Evolutionary conservation across 2,329 filamentous ascomycete species (phyloP).

Genomic region (Aspergillus japonicus): DNA sequence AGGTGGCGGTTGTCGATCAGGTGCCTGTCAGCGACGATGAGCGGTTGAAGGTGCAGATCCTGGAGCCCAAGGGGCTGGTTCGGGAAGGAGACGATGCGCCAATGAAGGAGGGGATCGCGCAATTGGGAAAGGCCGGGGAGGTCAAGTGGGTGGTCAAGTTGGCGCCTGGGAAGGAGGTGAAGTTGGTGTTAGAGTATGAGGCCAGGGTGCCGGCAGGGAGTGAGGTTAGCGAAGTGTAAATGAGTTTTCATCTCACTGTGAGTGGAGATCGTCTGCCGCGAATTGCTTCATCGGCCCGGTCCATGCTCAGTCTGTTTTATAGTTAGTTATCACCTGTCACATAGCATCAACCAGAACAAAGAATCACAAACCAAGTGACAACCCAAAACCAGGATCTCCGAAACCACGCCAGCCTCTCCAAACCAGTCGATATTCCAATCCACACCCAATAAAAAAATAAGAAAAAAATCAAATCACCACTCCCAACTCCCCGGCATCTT

Average conservation of each 20-base stretch:
- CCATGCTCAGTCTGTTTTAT: background rate
- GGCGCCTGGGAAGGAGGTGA: conserved; percentile 57
- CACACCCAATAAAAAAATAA: no score
- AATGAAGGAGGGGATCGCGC: conserved; percentile 48
- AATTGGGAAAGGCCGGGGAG: conserved; percentile 58
- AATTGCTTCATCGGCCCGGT: background rate
- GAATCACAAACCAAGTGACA: background rate
- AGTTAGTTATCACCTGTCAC: background rate
- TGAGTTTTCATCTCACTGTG: background rate
- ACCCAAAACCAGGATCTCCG: background rate
- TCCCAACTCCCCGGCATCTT: conserved; percentile 24
- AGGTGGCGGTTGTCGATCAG: conserved; percentile 33
- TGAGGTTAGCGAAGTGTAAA: conserved; percentile 13
- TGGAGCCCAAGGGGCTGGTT: conserved; percentile 29
- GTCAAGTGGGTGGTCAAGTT: conserved; percentile 59
- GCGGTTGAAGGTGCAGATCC: conserved; percentile 28
- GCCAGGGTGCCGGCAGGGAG: conserved; percentile 52
- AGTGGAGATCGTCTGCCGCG: background rate
- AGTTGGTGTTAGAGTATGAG: conserved; percentile 62
- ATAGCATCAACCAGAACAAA: background rate
- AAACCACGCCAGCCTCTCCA: no score
- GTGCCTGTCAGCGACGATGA: conserved; percentile 35
- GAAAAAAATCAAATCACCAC: conserved; percentile 10
- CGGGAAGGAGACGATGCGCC: conserved; percentile 28
- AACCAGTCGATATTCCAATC: no score